A percentile compares a stretch with the other conserved stretches of the same genome.
phyloP scores from a whole-genome alignment of 1,139 yeast genomes.

The Kurtzmaniella quercitrusa region DNA sequence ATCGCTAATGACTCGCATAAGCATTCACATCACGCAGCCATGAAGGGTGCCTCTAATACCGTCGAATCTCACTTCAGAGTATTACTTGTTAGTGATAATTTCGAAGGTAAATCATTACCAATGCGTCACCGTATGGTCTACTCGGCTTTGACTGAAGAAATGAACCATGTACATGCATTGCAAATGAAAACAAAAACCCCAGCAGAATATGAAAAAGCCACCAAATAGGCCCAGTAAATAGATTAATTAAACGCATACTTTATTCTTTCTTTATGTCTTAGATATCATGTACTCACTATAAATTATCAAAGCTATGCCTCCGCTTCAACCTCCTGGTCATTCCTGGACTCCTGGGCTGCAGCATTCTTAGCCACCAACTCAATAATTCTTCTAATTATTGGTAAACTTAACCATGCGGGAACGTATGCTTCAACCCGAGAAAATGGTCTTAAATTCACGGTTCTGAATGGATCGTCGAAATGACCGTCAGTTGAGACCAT shows the following conservation, averaged over 20 bases:
- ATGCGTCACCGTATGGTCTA: conserved; percentile 78
- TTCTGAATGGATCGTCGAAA: conserved; percentile 83
- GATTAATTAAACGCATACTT: background rate
- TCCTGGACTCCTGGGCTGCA: conserved; percentile 35
- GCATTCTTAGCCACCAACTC: conserved; percentile 88
- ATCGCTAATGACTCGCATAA: conserved; percentile 80
- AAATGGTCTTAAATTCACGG: conserved; percentile 79
- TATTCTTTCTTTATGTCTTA: background rate
- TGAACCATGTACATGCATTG: conserved; percentile 84
- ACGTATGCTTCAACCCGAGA: conserved; percentile 92
- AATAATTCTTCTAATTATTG: conserved; percentile 81
- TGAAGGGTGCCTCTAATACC: conserved; percentile 68
- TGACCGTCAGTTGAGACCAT: conserved; percentile 76
- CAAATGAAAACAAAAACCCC: conserved; percentile 83
- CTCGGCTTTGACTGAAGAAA: conserved; percentile 64
- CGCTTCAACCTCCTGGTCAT: conserved; percentile 9
- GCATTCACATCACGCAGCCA: conserved; percentile 86
- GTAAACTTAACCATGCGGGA: conserved; percentile 91
- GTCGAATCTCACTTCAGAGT: conserved; percentile 81
- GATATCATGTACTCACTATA: background rate
- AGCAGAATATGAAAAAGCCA: conserved; percentile 32
- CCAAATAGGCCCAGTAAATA: background rate
- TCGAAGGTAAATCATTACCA: conserved; percentile 66
- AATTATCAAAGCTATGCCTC: conserved; percentile 9
- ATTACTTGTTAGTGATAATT: conserved; percentile 67